A percentile compares a stretch with the other conserved stretches of the same genome.
These are phyloP conservation scores for Ustilago nuda DNA, from an alignment of 1,284 basidiomycete genomes.

Conservation along the genomic window DNA sequence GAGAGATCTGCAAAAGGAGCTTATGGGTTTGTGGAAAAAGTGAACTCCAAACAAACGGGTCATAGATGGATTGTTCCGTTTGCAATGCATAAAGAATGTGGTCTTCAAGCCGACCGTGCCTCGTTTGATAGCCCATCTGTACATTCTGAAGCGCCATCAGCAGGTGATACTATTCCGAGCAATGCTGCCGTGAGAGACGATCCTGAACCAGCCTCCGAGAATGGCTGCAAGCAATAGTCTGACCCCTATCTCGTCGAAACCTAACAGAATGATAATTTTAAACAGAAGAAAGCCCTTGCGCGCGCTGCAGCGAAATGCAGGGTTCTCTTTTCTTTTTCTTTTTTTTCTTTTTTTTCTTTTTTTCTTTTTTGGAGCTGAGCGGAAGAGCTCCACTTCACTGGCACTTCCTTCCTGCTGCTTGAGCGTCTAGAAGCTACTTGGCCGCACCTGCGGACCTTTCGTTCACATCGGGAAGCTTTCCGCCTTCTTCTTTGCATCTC, in stretches of 20 bases:
- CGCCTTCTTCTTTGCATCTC: background rate
- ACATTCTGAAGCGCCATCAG: background rate
- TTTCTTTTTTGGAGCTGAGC: no score
- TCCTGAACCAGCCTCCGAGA: background rate
- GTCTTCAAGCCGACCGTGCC: background rate
- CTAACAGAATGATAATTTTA: conserved; percentile 5
- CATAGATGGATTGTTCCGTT: background rate
- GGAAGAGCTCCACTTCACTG: conserved; percentile 14
- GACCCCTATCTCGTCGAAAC: background rate
- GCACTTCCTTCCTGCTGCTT: conserved; percentile 12
- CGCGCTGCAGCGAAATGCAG: conserved; percentile 36
- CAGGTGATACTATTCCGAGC: background rate
- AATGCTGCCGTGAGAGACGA: background rate
- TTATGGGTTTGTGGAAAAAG: conserved; percentile 76
- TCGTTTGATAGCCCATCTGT: background rate
- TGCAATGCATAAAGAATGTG: background rate
- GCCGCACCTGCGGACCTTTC: conserved; percentile 2
- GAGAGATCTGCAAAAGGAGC: conserved; percentile 88
- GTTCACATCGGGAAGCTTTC: background rate
- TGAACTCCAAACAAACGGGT: conserved; percentile 5
- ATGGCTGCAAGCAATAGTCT: background rate
- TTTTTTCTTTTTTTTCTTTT: no score
- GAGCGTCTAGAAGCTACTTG: background rate
- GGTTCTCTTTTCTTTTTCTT: conserved; percentile 14
- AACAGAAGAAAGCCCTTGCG: conserved; percentile 19